Percentiles rank a stretch among this genome's conserved stretches.
These are phyloP conservation scores for Collybia sp. DNA, from an alignment of 768 basidiomycete genomes.

Conservation along the genomic window DNA sequence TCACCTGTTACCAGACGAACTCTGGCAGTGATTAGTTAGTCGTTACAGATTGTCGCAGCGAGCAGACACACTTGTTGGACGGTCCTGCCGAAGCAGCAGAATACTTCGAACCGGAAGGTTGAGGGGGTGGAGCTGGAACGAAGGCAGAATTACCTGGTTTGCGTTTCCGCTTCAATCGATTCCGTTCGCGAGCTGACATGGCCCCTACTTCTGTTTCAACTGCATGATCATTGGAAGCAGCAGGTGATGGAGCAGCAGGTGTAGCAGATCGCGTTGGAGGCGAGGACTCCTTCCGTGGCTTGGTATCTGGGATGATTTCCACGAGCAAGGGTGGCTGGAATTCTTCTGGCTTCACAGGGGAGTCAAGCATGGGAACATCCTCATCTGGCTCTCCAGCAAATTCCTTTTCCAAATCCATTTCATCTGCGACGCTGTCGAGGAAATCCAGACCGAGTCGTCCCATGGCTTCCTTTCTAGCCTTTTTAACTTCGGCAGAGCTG, in stretches of 20 bases:
- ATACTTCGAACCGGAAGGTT: conserved; percentile 57
- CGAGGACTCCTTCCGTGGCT: conserved; percentile 32
- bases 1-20: conserved; percentile 72
- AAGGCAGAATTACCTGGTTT: conserved; percentile 83
- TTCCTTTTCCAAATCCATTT: conserved; percentile 85
- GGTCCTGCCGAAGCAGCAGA: conserved; percentile 50
- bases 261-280: conserved; percentile 40
- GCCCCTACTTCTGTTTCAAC: conserved; percentile 45
- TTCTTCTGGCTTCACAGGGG: conserved; percentile 33
- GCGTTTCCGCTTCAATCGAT: conserved; percentile 91
- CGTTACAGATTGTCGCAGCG: not conserved
- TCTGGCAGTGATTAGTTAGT: conserved; percentile 29
- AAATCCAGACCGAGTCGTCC: conserved; percentile 84
- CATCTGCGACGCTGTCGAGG: conserved; percentile 72
- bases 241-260: conserved; percentile 48
- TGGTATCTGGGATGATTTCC: conserved; percentile 34
- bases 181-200: conserved; percentile 89
- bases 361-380: conserved; percentile 35
- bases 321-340: conserved; percentile 31
- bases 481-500: conserved; percentile 76
- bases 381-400: conserved; percentile 52
- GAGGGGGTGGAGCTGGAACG: conserved; percentile 68
- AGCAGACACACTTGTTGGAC: conserved; percentile 48
- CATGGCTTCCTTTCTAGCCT: conserved; percentile 87
- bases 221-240: conserved; percentile 36